phyloP scores from a whole-genome alignment of 768 basidiomycete species.

The Tricholoma saponaceum region DNA sequence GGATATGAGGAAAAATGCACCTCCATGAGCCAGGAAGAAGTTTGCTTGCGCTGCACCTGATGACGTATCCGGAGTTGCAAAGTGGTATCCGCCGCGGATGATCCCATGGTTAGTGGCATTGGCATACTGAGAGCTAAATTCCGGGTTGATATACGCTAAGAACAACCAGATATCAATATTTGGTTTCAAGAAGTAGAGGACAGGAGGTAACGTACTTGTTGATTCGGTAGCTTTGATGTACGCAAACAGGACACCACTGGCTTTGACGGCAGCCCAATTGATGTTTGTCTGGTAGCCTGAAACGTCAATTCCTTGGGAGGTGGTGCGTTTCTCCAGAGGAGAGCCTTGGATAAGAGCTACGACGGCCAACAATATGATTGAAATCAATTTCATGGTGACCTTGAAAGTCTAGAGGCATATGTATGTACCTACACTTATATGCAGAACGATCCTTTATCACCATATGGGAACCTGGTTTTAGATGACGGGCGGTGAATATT shows the following conservation, averaged over 20 bases:
- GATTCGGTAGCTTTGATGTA: conserved; percentile 67
- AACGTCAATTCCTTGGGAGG: conserved; percentile 52
- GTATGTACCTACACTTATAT: background rate
- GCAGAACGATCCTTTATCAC: background rate
- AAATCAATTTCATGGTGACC: conserved; percentile 14
- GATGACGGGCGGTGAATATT: no score
- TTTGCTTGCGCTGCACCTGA: conserved; percentile 56
- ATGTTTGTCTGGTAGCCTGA: conserved; percentile 45
- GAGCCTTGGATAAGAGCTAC: conserved; percentile 7
- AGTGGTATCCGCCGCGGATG: conserved; percentile 46
- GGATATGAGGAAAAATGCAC: conserved; percentile 34
- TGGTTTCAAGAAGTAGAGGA: background rate
- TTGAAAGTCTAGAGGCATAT: background rate
- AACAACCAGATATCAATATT: background rate
- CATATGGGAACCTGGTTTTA: no score
- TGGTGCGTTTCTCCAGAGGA: conserved; percentile 26
- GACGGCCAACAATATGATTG: conserved; percentile 12
- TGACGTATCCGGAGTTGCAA: conserved; percentile 47
- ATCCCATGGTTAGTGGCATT: conserved; percentile 53
- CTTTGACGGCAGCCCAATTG: conserved; percentile 48
- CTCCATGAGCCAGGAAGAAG: conserved; percentile 56
- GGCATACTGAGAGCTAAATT: conserved; percentile 47
- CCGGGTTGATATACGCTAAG: conserved; percentile 35
- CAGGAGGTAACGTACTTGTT: conserved; percentile 9
- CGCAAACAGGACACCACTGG: conserved; percentile 49